Base-by-base conservation (phyloP, 345 rosid species). In the Salix dunnii region DNA sequence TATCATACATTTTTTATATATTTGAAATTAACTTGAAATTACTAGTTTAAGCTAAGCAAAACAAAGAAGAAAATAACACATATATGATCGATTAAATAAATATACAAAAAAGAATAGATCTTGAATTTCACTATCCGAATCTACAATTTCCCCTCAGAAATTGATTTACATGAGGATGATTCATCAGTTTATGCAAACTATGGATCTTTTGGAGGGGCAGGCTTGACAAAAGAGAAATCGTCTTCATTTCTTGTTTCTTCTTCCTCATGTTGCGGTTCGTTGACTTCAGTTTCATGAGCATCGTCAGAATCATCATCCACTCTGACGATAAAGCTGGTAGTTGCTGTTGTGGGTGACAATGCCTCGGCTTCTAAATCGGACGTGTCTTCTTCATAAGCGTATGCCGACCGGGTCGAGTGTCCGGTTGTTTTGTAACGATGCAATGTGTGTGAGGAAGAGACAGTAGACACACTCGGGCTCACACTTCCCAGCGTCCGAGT, bases 401-500 rank as follows among this genome's bases (percentile, higher is more conserved):
- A 65, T 2, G 87, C 49, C 4, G 86, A 69, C 11, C 78, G 89
- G 70, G 85, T 73, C 3, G 95, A 88, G 86, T 94, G 98, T 10
- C 97, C 94, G 0, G 97, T 92, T 21, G 98, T 94, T 77, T 87
- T 88, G 87, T 70, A 88, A 12, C 99, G 92, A 38, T 83, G 95
- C 77, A 96, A 79, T 48, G 83, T 51, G 35, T 74, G 86, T 1
- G 92, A 42, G 2, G 89, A 58, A 68, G 76, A 75, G 55, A 7
- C 63, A 27, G 88, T 81, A 62, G 89, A 79, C 2, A 79, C 80
- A 66, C 72, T 82, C 23, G 91, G 85, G 71, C 87, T 85, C 49
- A 79, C 78, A 70, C 81, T 88, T 81, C 94, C 95, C 3, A 88
- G 79, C 33, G 81, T 84, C 74, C 68, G 64, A 20, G 86, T 75